Evolutionary conservation across 1,139 yeast species (phyloP).

Genomic region (Barnettozyma hawaiiensis): DNA sequence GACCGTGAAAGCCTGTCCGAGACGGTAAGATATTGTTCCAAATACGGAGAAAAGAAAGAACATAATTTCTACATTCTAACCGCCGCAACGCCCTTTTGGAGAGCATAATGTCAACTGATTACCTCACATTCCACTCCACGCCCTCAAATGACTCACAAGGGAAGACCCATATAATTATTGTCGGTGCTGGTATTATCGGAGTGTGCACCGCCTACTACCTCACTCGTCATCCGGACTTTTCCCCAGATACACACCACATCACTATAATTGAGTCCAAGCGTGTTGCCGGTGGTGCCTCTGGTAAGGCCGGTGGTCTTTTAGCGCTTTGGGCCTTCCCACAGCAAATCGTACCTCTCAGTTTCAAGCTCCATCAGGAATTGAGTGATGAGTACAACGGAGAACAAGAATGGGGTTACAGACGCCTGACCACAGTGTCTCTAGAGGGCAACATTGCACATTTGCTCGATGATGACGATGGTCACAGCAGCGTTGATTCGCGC

Average conservation of each 20-base stretch:
- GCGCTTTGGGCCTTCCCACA: constrained; percentile 98
- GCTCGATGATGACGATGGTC: constrained; percentile 23
- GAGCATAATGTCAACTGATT: constrained; percentile 8
- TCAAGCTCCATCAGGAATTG: constrained; percentile 77
- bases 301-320: constrained; percentile 93
- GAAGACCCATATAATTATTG: constrained; percentile 65
- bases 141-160: constrained; percentile 58
- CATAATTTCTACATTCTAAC: not conserved
- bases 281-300: constrained; percentile 97
- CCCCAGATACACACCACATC: constrained; percentile 66
- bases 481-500: constrained; percentile 6
- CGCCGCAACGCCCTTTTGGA: not conserved
- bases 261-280: constrained; percentile 86
- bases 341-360: constrained; percentile 85
- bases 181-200: constrained; percentile 95
- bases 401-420: constrained; percentile 86
- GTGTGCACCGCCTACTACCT: constrained; percentile 90
- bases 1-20: too few relatives aligned
- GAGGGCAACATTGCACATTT: constrained; percentile 66
- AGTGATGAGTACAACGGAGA: constrained; percentile 76
- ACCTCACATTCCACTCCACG: constrained; percentile 33
- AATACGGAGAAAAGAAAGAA: too few relatives aligned
- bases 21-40: too few relatives aligned
- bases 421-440: constrained; percentile 78
- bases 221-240: constrained; percentile 76